Conservation (phyloP, 371 early-diverging fungal genomes). For the Rhizopus arrhizus region DNA sequence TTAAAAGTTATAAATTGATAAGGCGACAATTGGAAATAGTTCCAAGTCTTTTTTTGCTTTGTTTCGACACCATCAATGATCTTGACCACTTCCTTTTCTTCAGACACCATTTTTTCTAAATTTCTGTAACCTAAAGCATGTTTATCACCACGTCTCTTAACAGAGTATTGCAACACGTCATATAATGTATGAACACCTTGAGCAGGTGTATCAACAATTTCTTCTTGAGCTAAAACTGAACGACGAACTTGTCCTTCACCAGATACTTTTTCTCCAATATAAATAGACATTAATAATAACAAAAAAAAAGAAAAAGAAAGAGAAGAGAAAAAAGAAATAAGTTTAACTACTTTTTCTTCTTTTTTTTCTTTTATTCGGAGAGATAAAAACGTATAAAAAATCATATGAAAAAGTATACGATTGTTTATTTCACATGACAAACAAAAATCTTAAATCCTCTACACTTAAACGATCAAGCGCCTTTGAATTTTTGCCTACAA, state of each 20-base stretch:
- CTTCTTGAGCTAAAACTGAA: conserved; percentile 55
- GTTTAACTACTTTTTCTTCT: background rate
- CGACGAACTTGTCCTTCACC: conserved; percentile 60
- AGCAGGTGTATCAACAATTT: conserved; percentile 54
- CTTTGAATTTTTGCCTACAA: conserved; percentile 48
- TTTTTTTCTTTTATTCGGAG: background rate
- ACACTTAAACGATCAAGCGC: conserved; percentile 73
- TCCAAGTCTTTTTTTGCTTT: conserved; percentile 83
- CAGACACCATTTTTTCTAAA: conserved; percentile 68
- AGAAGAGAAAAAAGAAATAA: conserved; percentile 2
- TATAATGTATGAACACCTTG: conserved; percentile 69
- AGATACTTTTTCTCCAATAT: conserved; percentile 6
- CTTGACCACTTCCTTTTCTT: conserved; percentile 79
- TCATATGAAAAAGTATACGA: conserved; percentile 11
- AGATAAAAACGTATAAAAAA: background rate
- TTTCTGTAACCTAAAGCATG: conserved; percentile 69
- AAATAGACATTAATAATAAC: conserved; percentile 8
- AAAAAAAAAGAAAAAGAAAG: conserved; percentile 9
- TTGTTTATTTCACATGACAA: conserved; percentile 61
- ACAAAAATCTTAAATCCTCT: conserved; percentile 88
- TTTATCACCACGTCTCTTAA: conserved; percentile 45
- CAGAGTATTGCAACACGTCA: conserved; percentile 66
- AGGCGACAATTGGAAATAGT: conserved; percentile 73
- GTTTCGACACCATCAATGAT: conserved; percentile 64
- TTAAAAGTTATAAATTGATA: conserved; percentile 72